Base-by-base conservation (phyloP, 148 eudicot species). In the Chenopodium album region DNA sequence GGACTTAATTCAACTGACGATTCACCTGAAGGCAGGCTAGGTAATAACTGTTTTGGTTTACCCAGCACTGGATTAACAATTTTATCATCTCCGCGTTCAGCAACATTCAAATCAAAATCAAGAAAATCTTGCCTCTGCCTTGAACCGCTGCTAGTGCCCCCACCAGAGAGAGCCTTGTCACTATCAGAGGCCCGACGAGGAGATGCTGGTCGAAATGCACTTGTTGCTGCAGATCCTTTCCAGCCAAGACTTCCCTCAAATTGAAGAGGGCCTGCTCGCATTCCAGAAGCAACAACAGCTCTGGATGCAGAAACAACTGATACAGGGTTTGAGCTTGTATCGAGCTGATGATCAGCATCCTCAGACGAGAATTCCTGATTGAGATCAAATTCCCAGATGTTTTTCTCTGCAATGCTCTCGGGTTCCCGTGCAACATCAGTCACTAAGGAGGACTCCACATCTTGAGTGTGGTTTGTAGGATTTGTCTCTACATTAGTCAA, bases 211-310 rank as follows among this genome's bases (percentile, higher is more conserved):
- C 91, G 87, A 68, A 95, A 95, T 81, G 98, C 99, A 89, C 98
- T 95, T 47, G 98, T 93, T 67, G 92, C 89, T 70, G 99, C 99
- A 41, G 99, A 92, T 68, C 97, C 98, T 90, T 96, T 96, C 97
- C 98, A 92, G 23, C 92, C 97, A 81, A 87, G 97, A 81, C 87
- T 85, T 37, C 98, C 99, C 83, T 94, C 99, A 85, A 92, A 94
- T 84, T 89, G 88, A 71, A 96, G 83, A 72, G 97, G 93, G 37
- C 92, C 81, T 60, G 66, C 79, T 29, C 92, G 95, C 64, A 85
- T 78, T 76, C 87, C 92, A 83, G 92, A 74, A 71, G 90, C 87
- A 12, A 92, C 89, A 73, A 88, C 82, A 28, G 94, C 94, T 86
- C 90, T 89, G 70, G 97, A 87, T 78, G 94, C 97, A 78, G 97